Evolutionary conservation across 225 moss, liverwort and hornwort genomes (phyloP).

Genomic region (Anthoceros angustus): DNA sequence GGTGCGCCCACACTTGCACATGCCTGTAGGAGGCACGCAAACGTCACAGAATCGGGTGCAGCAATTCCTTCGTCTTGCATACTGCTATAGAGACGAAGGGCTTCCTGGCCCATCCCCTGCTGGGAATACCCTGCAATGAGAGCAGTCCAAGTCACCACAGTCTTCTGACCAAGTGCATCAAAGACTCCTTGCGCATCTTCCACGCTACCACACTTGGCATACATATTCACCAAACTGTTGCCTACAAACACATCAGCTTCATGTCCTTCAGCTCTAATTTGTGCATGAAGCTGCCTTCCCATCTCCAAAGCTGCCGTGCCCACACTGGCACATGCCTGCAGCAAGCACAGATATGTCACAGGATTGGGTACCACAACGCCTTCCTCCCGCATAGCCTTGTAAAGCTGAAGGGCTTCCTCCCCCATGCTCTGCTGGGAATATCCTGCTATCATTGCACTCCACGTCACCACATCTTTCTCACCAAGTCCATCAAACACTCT

Average conservation of each 20-base stretch:
- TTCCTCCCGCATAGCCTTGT: not conserved
- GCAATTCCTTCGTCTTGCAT: not conserved
- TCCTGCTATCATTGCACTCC: conserved; percentile 2
- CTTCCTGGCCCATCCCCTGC: not conserved
- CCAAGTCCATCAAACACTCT: not conserved
- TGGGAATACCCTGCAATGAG: not conserved
- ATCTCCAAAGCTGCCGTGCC: not conserved
- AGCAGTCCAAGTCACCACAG: not conserved
- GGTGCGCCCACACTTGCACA: not conserved
- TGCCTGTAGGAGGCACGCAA: not conserved
- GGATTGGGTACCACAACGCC: not conserved
- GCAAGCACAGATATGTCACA: conserved; percentile 4
- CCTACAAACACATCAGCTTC: not conserved
- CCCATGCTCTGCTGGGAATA: not conserved
- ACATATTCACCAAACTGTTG: not conserved
- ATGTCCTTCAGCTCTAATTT: not conserved
- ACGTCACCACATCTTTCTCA: not conserved
- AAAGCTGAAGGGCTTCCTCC: not conserved
- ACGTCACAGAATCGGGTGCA: not conserved
- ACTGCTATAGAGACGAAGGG: not conserved
- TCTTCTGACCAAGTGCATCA: not conserved
- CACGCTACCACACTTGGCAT: not conserved
- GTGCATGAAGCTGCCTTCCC: not conserved
- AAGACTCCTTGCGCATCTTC: not conserved
- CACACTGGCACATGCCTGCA: not conserved